phyloP scores from a whole-genome alignment of 176 grass and related monocot genomes.

The Carex cristatella region DNA sequence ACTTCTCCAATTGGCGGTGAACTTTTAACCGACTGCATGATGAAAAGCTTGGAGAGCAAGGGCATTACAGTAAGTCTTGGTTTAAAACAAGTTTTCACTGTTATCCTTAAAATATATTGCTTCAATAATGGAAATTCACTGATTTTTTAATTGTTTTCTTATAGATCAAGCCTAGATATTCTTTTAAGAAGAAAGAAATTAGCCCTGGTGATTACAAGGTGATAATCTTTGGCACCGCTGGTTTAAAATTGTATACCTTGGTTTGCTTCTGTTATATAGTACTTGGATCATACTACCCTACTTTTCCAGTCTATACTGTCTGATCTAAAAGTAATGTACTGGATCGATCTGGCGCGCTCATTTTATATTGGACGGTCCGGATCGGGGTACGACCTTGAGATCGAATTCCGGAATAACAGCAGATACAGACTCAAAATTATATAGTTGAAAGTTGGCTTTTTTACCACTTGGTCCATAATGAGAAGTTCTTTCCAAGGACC shows the following conservation, averaged over 20 bases:
- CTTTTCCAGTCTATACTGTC: not conserved
- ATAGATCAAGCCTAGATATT: slow-evolving; percentile 96
- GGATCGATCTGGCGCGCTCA: not conserved
- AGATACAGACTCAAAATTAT: not conserved
- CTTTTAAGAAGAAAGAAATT: slow-evolving; percentile 92
- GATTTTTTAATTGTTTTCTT: slow-evolving; percentile 18
- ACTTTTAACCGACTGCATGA: slow-evolving; percentile 98
- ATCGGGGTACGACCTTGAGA: not conserved
- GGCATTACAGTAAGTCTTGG: slow-evolving; percentile 57
- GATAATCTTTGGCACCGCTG: not conserved
- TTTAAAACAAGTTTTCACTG: slow-evolving; percentile 22
- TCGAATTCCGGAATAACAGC: not conserved
- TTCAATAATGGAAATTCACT: not conserved
- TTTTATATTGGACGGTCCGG: not conserved
- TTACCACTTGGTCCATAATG: not conserved
- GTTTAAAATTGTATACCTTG: slow-evolving; percentile 2
- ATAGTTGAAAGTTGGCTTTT: not conserved
- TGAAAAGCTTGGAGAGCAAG: slow-evolving; percentile 99
- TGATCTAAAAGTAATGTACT: not conserved
- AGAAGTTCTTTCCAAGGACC: not conserved
- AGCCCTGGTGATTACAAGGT: slow-evolving; percentile 90
- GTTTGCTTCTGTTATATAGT: not conserved
- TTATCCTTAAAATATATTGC: slow-evolving; percentile 11
- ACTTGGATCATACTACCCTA: not conserved
- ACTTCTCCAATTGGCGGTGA: slow-evolving; percentile 95